These are phyloP conservation scores for Bonia amplexicaulis DNA, from an alignment of 176 grass and related monocot genomes.

Conservation along the genomic window DNA sequence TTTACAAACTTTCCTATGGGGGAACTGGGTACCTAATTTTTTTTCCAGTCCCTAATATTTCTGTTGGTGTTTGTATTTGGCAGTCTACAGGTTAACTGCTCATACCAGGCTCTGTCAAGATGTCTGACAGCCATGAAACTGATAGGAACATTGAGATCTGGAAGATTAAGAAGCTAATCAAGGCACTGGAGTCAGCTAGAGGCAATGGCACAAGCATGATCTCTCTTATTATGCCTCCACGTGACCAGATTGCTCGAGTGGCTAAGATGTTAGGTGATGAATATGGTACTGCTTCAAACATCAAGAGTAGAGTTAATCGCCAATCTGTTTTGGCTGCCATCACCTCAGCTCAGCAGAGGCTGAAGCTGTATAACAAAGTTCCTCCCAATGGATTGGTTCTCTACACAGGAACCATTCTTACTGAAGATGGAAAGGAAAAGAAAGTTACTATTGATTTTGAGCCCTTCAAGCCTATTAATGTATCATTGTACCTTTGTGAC, in stretches of 20 bases:
- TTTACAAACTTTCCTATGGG: background rate
- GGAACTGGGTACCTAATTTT: background rate
- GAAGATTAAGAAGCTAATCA: conserved; percentile 62
- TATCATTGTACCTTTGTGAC: conserved; percentile 48
- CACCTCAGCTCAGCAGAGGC: conserved; percentile 53
- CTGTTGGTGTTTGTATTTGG: background rate
- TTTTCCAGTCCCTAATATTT: background rate
- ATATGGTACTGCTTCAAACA: conserved; percentile 54
- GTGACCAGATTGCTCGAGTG: conserved; percentile 44
- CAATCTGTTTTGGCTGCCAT: conserved; percentile 54
- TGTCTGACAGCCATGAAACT: conserved; percentile 49
- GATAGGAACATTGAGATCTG: conserved; percentile 61
- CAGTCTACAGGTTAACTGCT: conserved; percentile 12
- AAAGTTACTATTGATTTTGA: conserved; percentile 56
- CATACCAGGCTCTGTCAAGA: conserved; percentile 16
- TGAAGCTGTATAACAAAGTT: conserved; percentile 55
- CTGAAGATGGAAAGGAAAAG: conserved; percentile 58
- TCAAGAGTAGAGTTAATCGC: conserved; percentile 54
- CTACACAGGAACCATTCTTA: conserved; percentile 57
- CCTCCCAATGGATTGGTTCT: conserved; percentile 56
- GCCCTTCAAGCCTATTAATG: conserved; percentile 58
- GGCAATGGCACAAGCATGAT: conserved; percentile 62
- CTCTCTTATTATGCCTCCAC: conserved; percentile 58
- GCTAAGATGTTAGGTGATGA: conserved; percentile 60
- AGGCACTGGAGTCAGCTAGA: conserved; percentile 51